Conservation (phyloP, 2,329 filamentous ascomycete genomes). For the Scedosporium boydii region DNA sequence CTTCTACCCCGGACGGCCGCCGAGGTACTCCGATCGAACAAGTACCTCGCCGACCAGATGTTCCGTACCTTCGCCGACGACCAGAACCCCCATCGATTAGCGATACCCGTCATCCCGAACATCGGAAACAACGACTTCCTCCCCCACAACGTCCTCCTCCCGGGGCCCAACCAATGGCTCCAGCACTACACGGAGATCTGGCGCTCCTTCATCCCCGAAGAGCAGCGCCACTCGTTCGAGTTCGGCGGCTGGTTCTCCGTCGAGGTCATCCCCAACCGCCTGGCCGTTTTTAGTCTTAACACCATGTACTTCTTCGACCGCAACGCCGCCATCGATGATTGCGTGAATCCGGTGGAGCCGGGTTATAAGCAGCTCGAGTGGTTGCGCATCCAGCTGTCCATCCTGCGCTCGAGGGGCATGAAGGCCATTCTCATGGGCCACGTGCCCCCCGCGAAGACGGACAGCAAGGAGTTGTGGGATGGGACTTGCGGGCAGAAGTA, state of each 20-base stretch:
- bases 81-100: slow-evolving; percentile 40
- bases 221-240: slow-evolving; percentile 81
- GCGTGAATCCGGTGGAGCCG: slow-evolving; percentile 66
- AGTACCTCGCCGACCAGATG: slow-evolving; percentile 67
- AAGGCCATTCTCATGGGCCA: slow-evolving; percentile 94
- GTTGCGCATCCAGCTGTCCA: slow-evolving; percentile 80
- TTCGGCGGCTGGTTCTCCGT: slow-evolving; percentile 92
- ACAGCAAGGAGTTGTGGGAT: slow-evolving; percentile 82
- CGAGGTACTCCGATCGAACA: slow-evolving; percentile 73
- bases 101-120: slow-evolving; percentile 76
- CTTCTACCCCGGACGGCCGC: slow-evolving; percentile 61
- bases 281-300: slow-evolving; percentile 90
- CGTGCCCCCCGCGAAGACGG: slow-evolving; percentile 80
- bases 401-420: slow-evolving; percentile 73
- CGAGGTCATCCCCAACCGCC: slow-evolving; percentile 76
- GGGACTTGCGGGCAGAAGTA: slow-evolving; percentile 99
- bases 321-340: slow-evolving; percentile 91
- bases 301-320: slow-evolving; percentile 93
- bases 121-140: slow-evolving; percentile 97
- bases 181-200: slow-evolving; percentile 69
- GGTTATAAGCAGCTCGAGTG: slow-evolving; percentile 95
- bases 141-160: slow-evolving; percentile 85
- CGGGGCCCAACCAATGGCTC: slow-evolving; percentile 83
- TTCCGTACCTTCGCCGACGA: slow-evolving; percentile 57
- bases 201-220: slow-evolving; percentile 81